Percentiles rank a stretch among this genome's conserved stretches.
Conservation (phyloP, 169 alveolate species). For the Plasmodium fragile region DNA sequence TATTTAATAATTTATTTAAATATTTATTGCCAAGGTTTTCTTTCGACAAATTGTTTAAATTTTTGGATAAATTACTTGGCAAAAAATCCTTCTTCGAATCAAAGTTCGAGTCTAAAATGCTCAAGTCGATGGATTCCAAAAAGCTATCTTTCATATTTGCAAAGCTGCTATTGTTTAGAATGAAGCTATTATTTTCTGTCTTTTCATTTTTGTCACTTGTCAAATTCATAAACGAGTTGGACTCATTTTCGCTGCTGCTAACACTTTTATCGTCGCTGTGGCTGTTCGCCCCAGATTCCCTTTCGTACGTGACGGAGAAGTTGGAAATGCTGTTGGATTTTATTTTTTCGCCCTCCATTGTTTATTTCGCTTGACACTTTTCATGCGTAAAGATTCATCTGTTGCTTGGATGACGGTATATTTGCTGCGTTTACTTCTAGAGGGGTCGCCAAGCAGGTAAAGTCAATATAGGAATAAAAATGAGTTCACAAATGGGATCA, state of each 20-base stretch:
- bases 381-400: constrained; percentile 10
- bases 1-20: constrained; percentile 69
- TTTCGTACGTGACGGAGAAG: constrained; percentile 61
- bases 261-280: constrained; percentile 52
- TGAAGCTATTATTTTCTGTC: constrained; percentile 44
- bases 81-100: constrained; percentile 64
- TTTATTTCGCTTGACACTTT: background rate
- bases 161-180: constrained; percentile 60
- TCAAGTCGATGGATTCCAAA: constrained; percentile 70
- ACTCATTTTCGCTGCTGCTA: constrained; percentile 67
- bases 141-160: constrained; percentile 65
- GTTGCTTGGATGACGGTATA: background rate
- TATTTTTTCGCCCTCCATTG: constrained; percentile 63
- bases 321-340: constrained; percentile 56
- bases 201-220: constrained; percentile 63
- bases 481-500: background rate
- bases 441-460: background rate
- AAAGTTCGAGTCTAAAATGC: constrained; percentile 67
- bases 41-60: constrained; percentile 52
- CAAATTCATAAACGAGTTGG: constrained; percentile 57
- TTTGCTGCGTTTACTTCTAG: background rate
- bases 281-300: constrained; percentile 59
- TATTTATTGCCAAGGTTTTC: constrained; percentile 52
- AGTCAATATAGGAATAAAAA: background rate
- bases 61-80: constrained; percentile 61